Evolutionary conservation across 139 green algal genomes (phyloP).

Genomic region (Micractinium sp.): DNA sequence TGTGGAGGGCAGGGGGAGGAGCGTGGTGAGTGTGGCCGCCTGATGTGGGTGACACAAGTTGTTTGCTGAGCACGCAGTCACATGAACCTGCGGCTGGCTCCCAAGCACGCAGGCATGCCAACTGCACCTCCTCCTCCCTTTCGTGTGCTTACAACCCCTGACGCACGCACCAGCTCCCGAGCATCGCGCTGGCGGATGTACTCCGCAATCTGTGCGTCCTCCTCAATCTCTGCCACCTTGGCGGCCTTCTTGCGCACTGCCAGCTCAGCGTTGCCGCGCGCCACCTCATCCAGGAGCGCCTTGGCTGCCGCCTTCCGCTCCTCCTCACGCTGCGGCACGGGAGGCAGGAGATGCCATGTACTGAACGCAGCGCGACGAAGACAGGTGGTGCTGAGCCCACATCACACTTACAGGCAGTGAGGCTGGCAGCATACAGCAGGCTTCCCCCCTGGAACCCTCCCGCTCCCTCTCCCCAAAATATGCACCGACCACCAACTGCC

Average conservation of each 20-base stretch:
- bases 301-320: constrained; percentile 18
- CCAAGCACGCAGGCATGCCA: too few relatives aligned
- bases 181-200: constrained; percentile 22
- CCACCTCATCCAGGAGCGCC: constrained; percentile 32
- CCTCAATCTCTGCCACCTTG: constrained; percentile 7
- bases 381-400: background rate
- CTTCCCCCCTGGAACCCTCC: background rate
- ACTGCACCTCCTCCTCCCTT: too few relatives aligned
- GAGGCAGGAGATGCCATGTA: background rate
- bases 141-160: background rate
- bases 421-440: background rate
- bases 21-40: background rate
- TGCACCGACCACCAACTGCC: background rate
- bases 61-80: background rate
- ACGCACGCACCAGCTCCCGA: constrained; percentile 18
- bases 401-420: too few relatives aligned
- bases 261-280: constrained; percentile 2
- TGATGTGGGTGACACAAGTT: background rate
- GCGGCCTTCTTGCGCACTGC: constrained; percentile 10
- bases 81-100: too few relatives aligned
- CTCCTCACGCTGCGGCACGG: constrained; percentile 6
- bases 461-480: background rate
- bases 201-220: constrained; percentile 19
- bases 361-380: background rate
- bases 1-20: background rate